A percentile compares a stretch with the other conserved stretches of the same genome.
Evolutionary conservation across 1,139 yeast genomes (phyloP).

Genomic region (Nakaseomyces uthaithaninus): DNA sequence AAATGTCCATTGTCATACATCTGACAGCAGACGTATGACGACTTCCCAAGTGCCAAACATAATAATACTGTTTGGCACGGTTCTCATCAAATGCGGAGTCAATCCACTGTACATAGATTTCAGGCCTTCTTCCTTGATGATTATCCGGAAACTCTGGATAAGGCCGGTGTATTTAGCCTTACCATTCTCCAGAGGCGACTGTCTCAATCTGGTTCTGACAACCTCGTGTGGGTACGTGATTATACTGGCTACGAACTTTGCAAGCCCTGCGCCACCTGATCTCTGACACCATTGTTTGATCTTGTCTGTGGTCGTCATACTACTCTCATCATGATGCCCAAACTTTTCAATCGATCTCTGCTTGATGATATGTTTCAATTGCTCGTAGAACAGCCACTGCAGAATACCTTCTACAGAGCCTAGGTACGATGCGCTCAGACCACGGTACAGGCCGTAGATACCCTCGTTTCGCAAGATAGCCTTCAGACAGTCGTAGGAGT

Average conservation of each 20-base stretch:
- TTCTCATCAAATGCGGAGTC: conserved; percentile 91
- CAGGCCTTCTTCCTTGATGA: conserved; percentile 85
- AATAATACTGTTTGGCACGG: conserved; percentile 95
- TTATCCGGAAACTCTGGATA: conserved; percentile 73
- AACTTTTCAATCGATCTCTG: conserved; percentile 43
- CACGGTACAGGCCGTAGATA: conserved; percentile 68
- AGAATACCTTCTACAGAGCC: conserved; percentile 91
- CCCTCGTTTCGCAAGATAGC: conserved; percentile 75
- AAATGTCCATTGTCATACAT: not conserved
- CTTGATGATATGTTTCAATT: conserved; percentile 69
- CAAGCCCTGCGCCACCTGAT: conserved; percentile 96
- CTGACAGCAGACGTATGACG: conserved; percentile 61
- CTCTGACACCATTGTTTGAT: conserved; percentile 89
- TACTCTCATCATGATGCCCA: conserved; percentile 33
- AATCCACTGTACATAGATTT: conserved; percentile 94
- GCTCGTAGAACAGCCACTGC: conserved; percentile 96
- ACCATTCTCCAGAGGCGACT: conserved; percentile 80
- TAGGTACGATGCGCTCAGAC: conserved; percentile 85
- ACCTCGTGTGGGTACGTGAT: conserved; percentile 97
- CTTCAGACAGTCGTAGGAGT: conserved; percentile 76
- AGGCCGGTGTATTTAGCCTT: conserved; percentile 83
- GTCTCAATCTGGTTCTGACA: conserved; percentile 89
- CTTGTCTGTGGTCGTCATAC: conserved; percentile 55
- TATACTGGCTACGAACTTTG: conserved; percentile 85
- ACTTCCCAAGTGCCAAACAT: conserved; percentile 99